These are phyloP conservation scores for Limnomonas spitsbergensis DNA, from an alignment of 139 green algal genomes.

Conservation along the genomic window DNA sequence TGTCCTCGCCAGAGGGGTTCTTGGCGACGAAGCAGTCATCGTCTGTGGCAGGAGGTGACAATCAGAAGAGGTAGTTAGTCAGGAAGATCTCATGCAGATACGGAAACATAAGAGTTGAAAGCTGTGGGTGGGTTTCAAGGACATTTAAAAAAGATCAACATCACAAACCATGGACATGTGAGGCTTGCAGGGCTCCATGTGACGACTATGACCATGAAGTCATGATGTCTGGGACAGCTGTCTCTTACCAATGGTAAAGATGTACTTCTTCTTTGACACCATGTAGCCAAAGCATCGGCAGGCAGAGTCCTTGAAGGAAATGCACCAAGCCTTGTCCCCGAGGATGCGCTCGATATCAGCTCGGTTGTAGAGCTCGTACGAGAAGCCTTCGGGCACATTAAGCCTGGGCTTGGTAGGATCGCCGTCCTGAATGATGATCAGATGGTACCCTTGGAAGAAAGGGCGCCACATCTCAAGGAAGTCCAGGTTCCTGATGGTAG, in stretches of 20 bases:
- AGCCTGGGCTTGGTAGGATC: conserved; percentile 74
- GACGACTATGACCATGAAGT: no score
- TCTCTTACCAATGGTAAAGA: conserved; percentile 82
- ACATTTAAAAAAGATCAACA: no score
- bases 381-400: conserved; percentile 79
- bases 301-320: conserved; percentile 93
- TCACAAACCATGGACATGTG: no score
- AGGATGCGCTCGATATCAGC: conserved; percentile 94
- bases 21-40: conserved; percentile 94
- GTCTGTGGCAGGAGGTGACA: conserved; percentile 39
- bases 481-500: conserved; percentile 81
- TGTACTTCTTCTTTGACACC: conserved; percentile 91
- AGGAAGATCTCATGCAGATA: no score
- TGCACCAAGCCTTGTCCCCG: conserved; percentile 89
- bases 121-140: no score
- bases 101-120: no score
- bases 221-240: not conserved
- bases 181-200: no score
- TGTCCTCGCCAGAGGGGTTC: conserved; percentile 73
- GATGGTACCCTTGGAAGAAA: conserved; percentile 75
- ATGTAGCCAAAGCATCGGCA: conserved; percentile 95
- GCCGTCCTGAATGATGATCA: conserved; percentile 73
- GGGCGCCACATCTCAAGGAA: conserved; percentile 86
- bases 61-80: not conserved
- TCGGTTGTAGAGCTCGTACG: conserved; percentile 93